Base-by-base conservation (phyloP, 1,139 yeast genomes). In the Yueomyces sp. region DNA sequence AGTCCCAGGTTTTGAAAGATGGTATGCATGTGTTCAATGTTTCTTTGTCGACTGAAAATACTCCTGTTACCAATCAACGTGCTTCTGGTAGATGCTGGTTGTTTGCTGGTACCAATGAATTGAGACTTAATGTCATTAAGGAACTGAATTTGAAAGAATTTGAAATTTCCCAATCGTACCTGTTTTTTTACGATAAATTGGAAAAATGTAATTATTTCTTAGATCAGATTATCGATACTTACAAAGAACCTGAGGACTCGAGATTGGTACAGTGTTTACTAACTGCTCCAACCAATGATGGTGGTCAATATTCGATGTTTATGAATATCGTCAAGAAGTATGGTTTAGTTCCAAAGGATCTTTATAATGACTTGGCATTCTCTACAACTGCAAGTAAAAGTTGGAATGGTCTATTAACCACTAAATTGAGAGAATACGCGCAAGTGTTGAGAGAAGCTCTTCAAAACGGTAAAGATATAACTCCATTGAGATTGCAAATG, bases 301-400 rank as follows among this genome's bases (percentile, higher is more conserved):
- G 95, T 51, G 95, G 95, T 41, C 95, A 84, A 62, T 84, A 82
- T 73, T 81, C 81, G 53, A 81, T 84, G 91, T 74, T 82, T 60
- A 69, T 79, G 38, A 82, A 82, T 60, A 62, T 84, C 48, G 73
- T 84, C 43, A 75, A 75, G 50, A 84, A 84, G 62, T 84, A 84
- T 53, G 95, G 95, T 37, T 57, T 81, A 43, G 81, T 84, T 41
- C 95, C 95, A 39, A 69, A 78, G 55, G 76, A 73, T 50, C 63
- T 76, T 27, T 84, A 72, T 64, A 87, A 89, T 4, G 95, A 84
- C 57, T 69, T 46, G 38, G 47, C 62, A 9, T 76, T 72, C 50
- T 84, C 81, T 49, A 76, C 93, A 1, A 69, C 77, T 5, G 63
- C 70, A 26, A 70, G 85, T 1, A 54, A 72, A 33, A 69, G 69